These are phyloP conservation scores for Phytophthora niederhauseri DNA, from an alignment of 352 stramenopile genomes.

Conservation along the genomic window DNA sequence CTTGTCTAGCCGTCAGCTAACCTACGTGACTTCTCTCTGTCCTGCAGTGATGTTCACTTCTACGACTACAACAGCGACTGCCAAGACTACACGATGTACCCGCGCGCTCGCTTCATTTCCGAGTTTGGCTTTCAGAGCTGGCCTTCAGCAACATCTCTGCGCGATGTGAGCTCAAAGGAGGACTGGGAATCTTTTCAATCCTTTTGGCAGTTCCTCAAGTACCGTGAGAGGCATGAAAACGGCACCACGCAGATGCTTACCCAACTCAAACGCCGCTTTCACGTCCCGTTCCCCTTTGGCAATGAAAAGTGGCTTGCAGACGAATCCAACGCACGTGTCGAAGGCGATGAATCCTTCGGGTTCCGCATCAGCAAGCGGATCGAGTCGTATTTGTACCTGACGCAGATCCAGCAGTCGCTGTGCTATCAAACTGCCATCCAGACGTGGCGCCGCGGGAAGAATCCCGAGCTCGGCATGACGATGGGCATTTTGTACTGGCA, in stretches of 20 bases:
- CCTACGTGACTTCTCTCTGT: neutral
- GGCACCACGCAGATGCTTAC: constrained; percentile 74
- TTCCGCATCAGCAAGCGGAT: constrained; percentile 55
- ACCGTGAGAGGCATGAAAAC: constrained; percentile 83
- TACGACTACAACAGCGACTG: constrained; percentile 87
- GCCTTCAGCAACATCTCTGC: constrained; percentile 60
- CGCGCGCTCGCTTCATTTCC: constrained; percentile 77
- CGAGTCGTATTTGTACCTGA: constrained; percentile 72
- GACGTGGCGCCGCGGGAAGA: constrained; percentile 73
- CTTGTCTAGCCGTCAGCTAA: neutral
- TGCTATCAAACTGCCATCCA: constrained; percentile 83
- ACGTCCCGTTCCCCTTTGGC: constrained; percentile 66
- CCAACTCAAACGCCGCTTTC: constrained; percentile 74
- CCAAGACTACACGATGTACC: constrained; percentile 75
- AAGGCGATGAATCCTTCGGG: constrained; percentile 34
- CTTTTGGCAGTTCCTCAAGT: constrained; percentile 79
- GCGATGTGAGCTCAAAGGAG: constrained; percentile 45
- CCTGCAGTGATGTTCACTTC: constrained; percentile 82
- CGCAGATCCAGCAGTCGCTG: constrained; percentile 77
- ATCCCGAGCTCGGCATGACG: constrained; percentile 48
- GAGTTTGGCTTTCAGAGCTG: constrained; percentile 90
- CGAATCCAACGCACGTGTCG: constrained; percentile 13
- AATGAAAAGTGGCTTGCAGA: constrained; percentile 59
- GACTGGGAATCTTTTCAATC: constrained; percentile 76
- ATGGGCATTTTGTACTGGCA: constrained; percentile 92